Evolutionary conservation across 371 early-diverging fungal species (phyloP).

Genomic region (Mortierella sp.): DNA sequence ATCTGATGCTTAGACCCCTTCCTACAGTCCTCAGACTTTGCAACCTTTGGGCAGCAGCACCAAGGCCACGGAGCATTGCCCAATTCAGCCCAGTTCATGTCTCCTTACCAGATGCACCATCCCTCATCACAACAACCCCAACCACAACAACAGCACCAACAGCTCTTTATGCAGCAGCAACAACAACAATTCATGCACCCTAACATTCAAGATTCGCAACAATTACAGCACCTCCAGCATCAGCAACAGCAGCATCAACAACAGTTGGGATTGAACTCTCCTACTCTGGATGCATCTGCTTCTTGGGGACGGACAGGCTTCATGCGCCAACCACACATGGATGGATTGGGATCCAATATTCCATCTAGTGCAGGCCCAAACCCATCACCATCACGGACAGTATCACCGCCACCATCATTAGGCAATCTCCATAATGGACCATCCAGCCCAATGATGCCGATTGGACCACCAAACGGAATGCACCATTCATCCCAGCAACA

Average conservation of each 20-base stretch:
- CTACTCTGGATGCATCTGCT: conserved; percentile 34
- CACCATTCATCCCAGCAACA: conserved; percentile 24
- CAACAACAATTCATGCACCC: conserved; percentile 20
- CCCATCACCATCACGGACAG: conserved; percentile 26
- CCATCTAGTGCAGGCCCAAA: conserved; percentile 20
- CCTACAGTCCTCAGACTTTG: conserved; percentile 30
- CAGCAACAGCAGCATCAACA: conserved; percentile 41
- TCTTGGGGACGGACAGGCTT: conserved; percentile 39
- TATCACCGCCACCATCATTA: conserved; percentile 32
- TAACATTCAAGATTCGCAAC: conserved; percentile 20
- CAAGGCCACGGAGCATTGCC: conserved; percentile 32
- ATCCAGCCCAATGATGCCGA: conserved; percentile 27
- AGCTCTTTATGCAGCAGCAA: conserved; percentile 20
- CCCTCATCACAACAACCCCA: conserved; percentile 19
- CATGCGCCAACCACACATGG: conserved; percentile 38
- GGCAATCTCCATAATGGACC: conserved; percentile 26
- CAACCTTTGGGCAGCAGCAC: conserved; percentile 28
- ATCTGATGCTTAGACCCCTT: conserved; percentile 29
- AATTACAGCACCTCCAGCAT: conserved; percentile 25
- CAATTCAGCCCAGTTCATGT: conserved; percentile 33
- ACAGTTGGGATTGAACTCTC: conserved; percentile 37
- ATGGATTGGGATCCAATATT: conserved; percentile 6
- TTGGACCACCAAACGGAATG: conserved; percentile 26
- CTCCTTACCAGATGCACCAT: conserved; percentile 37
- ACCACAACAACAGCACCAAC: conserved; percentile 34